Base-by-base conservation (phyloP, 331 rosid species). In the Ulmus americana region DNA sequence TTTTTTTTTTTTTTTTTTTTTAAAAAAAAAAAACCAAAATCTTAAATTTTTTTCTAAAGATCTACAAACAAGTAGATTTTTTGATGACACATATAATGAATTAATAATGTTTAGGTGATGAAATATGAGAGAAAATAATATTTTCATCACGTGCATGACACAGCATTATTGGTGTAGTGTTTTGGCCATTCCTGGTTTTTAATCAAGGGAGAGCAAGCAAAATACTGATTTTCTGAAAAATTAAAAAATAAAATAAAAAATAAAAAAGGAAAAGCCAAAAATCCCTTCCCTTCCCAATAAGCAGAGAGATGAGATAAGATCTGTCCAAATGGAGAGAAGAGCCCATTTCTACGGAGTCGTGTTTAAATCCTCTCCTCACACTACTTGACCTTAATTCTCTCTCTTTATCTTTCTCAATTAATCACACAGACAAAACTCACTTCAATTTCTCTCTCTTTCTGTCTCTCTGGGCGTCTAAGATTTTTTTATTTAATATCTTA, bases 301-400 rank as follows among this genome's bases (percentile, higher is more conserved):
- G 74, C 69, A 59, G 77, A 75, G 70, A 45, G 76, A 80, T 74
- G 75, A 71, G 90, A 87, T 81, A 82, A 85, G 82, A 81, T 79
- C 72, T 79, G 72, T 74, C 95, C 83, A 86, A 79, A 72, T 66
- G 65, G 78, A 79, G 77, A 78, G 67, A 79, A 61, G 64, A 15
- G 69, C 70, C 62, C 51, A 52, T 44, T 59, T 59, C 59, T 61
- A 62, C 13, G 15, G 69, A 63, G 42, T 72, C 90, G 96, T 91
- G 96, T 91, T 82, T 74, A 67, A 88, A 83, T 88, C 82, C 80
- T 65, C 76, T 77, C 95, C 97, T 83, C 88, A 72, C 82, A 74
- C 67, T 67, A 74, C 67, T 67, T 59, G 47, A 35, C 6, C 35
- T 28, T 20, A 12, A 6, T 13, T 60, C 44, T 61, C 46, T 71